Conservation (phyloP, 2,329 filamentous ascomycete species). For the Rhinocladiella similis region DNA sequence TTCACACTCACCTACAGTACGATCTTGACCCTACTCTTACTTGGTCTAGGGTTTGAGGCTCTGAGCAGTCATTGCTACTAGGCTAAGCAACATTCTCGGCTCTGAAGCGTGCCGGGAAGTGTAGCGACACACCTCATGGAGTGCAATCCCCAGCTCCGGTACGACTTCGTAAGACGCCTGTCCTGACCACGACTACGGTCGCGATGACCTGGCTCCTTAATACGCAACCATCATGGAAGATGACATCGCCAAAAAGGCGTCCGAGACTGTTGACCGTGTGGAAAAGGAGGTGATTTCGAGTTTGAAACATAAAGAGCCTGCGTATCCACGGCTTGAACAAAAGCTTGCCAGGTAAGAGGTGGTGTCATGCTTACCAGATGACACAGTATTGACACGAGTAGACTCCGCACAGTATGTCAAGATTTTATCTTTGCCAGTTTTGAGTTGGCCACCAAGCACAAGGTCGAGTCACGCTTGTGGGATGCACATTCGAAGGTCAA, state of each 20-base stretch:
- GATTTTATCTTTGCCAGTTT: slow-evolving; percentile 24
- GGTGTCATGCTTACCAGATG: background rate
- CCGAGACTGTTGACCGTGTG: slow-evolving; percentile 47
- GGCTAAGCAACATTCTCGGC: slow-evolving; percentile 10
- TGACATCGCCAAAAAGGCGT: slow-evolving; percentile 45
- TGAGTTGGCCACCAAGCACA: slow-evolving; percentile 56
- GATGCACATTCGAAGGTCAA: slow-evolving; percentile 75
- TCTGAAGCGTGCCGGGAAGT: slow-evolving; percentile 12
- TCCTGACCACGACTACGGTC: slow-evolving; percentile 27
- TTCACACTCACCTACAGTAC: too few relatives aligned
- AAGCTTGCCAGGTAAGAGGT: slow-evolving; percentile 23
- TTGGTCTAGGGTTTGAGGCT: too few relatives aligned
- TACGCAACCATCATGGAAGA: slow-evolving; percentile 27
- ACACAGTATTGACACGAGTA: slow-evolving; percentile 12
- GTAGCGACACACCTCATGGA: slow-evolving; percentile 22
- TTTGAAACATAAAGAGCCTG: slow-evolving; percentile 31
- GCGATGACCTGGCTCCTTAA: slow-evolving; percentile 26
- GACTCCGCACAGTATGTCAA: slow-evolving; percentile 25
- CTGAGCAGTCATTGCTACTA: too few relatives aligned
- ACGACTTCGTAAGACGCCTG: slow-evolving; percentile 19
- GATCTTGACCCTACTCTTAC: too few relatives aligned
- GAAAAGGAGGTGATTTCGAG: slow-evolving; percentile 44
- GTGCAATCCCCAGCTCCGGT: slow-evolving; percentile 20
- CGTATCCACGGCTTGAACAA: slow-evolving; percentile 22
- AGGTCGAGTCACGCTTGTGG: slow-evolving; percentile 75